Conservation (phyloP, 371 early-diverging fungal genomes). For the Rhizopus stolonifer region DNA sequence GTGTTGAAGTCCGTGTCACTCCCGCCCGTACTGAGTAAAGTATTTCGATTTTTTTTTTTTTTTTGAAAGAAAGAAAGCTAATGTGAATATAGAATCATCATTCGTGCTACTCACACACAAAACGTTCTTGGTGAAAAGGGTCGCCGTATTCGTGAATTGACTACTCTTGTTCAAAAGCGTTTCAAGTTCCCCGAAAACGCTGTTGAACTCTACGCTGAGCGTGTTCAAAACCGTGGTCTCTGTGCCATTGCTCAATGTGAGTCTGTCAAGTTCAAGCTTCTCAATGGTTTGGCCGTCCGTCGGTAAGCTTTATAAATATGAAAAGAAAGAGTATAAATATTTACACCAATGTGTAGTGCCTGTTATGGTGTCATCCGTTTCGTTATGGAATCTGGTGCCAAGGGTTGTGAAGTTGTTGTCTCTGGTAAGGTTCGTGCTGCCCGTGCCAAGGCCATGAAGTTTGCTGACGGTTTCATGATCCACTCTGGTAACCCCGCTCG, state of each 20-base stretch:
- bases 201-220: constrained; percentile 98
- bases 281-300: constrained; percentile 96
- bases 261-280: constrained; percentile 96
- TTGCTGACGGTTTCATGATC: constrained; percentile 99
- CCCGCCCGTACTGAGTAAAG: constrained; percentile 94
- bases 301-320: constrained; percentile 40
- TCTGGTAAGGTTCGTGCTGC: constrained; percentile 99
- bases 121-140: constrained; percentile 99
- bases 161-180: constrained; percentile 97
- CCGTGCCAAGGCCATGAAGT: constrained; percentile 99
- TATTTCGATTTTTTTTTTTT: constrained; percentile 2
- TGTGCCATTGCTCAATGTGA: constrained; percentile 99
- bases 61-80: not conserved
- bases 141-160: constrained; percentile 98
- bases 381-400: constrained; percentile 99
- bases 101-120: constrained; percentile 98
- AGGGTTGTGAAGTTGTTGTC: constrained; percentile 99
- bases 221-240: constrained; percentile 97
- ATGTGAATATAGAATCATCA: constrained; percentile 72
- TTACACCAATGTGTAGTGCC: constrained; percentile 57
- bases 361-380: constrained; percentile 98
- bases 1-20: constrained; percentile 98
- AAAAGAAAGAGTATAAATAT: not conserved
- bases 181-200: constrained; percentile 98
- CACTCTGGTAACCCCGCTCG: constrained; percentile 99